phyloP scores from a whole-genome alignment of 805 yeast genomes.

The Monosporozyma siamensis region DNA sequence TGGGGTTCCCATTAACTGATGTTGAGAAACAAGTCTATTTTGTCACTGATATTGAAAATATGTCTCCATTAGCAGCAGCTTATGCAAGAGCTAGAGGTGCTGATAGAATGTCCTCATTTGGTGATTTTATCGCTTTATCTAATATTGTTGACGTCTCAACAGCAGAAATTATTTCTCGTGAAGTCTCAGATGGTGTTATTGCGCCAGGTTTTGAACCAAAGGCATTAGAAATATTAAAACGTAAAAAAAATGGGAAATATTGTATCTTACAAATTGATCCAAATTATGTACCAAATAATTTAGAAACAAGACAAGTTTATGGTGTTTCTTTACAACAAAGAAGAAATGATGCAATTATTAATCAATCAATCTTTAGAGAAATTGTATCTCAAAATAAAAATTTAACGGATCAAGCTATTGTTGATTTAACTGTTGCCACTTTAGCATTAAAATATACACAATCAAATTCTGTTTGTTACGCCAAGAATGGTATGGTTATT shows the following conservation, averaged over 20 bases:
- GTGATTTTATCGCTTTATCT: slow-evolving; percentile 95
- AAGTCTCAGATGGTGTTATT: slow-evolving; percentile 96
- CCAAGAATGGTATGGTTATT: slow-evolving; percentile 97
- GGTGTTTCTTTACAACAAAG: slow-evolving; percentile 94
- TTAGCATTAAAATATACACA: slow-evolving; percentile 96
- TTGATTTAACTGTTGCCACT: slow-evolving; percentile 94
- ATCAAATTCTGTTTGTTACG: slow-evolving; percentile 96
- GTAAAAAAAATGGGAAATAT: slow-evolving; percentile 96
- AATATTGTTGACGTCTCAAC: slow-evolving; percentile 94
- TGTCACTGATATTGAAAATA: slow-evolving; percentile 86
- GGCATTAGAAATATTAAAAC: slow-evolving; percentile 78
- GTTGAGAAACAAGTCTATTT: slow-evolving; percentile 91
- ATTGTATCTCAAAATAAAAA: slow-evolving; percentile 79
- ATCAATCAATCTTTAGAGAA: slow-evolving; percentile 82
- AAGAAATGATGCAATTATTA: slow-evolving; percentile 95
- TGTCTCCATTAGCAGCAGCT: slow-evolving; percentile 94
- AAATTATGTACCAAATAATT: slow-evolving; percentile 67
- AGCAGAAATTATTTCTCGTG: slow-evolving; percentile 93
- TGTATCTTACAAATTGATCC: slow-evolving; percentile 96
- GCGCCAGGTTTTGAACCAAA: slow-evolving; percentile 95
- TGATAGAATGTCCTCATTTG: slow-evolving; percentile 98
- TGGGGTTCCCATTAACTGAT: slow-evolving; percentile 86
- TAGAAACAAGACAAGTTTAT: slow-evolving; percentile 90
- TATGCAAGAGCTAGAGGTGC: slow-evolving; percentile 99
- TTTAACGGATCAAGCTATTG: slow-evolving; percentile 82